Evolutionary conservation across 108 stramenopile genomes (phyloP).

Genomic region (Fragilariopsis cylindrus): DNA sequence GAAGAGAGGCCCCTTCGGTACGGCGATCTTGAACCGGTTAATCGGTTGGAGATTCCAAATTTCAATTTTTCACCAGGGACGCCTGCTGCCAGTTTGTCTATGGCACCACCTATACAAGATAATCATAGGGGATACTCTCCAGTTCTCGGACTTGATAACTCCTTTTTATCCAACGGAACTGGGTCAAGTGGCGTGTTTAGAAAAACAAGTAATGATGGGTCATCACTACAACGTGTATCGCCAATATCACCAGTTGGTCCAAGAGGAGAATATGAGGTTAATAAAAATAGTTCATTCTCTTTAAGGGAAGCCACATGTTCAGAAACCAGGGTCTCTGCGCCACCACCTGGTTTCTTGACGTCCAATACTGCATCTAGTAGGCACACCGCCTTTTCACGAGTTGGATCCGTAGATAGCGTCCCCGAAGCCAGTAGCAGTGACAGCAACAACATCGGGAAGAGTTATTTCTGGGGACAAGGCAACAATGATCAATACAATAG

Average conservation of each 20-base stretch:
- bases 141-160: conserved; percentile 19
- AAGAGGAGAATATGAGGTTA: neutral
- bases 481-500: conserved; percentile 1
- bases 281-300: neutral
- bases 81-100: neutral
- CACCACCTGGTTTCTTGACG: conserved; percentile 7
- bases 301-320: no score
- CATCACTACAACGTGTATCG: neutral
- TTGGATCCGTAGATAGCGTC: neutral
- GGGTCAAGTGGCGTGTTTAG: neutral
- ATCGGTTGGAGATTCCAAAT: conserved; percentile 30
- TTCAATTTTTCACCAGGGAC: conserved; percentile 12
- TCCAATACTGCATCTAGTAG: neutral
- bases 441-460: neutral
- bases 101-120: neutral
- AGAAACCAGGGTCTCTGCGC: conserved; percentile 2
- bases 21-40: neutral
- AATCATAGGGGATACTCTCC: conserved; percentile 20
- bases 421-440: neutral
- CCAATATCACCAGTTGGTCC: conserved; percentile 1
- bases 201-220: conserved; percentile 1
- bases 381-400: conserved; percentile 15
- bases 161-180: conserved; percentile 7
- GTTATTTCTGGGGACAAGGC: neutral
- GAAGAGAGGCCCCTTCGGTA: conserved; percentile 29